Base-by-base conservation (phyloP, 805 yeast species). In the Pichia sporocuriosa region DNA sequence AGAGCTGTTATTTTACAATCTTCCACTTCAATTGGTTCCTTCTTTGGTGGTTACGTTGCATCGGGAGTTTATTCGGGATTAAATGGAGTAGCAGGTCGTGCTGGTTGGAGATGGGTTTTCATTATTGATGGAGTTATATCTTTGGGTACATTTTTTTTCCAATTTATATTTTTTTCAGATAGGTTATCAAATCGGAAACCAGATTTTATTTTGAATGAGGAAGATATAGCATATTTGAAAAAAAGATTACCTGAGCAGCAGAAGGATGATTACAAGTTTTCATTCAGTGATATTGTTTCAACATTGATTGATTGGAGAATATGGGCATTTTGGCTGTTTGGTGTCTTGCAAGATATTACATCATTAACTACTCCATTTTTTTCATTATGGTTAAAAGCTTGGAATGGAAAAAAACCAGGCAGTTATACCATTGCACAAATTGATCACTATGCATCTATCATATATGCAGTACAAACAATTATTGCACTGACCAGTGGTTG, bases 71-170 rank as follows among this genome's bases (percentile, higher is more conserved):
- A 75, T 38, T 73, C 80, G 4, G 70, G 79, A 3, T 54, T 57
- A 20, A 46, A 54, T 35, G 59, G 59, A 6, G 46, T 45, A 19
- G 39, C 37, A n/a, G 58, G 57, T 4, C 44, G 51, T n/a, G 48
- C 51, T 73, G 75, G 77, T 22, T 73, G 79, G 78, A 58, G 75
- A 42, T 76, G 77, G 73, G 62, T 75, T 43, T 77, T 66, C 53
- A 63, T 76, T 42, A 64, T 77, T 31, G 81, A 76, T 49, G 77
- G 75, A 42, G 77, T 48, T 33, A 30, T 53, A 17, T 50, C 57
- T 0, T 19, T 50, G 12, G 54, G 45, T 11, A 48, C 49, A 31
- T 59, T 58, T 2, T 11, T 62, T 12, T 34, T 55, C 15, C 61
- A 59, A 5, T 50, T 58, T 22, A 21, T 47, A 20, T 34, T 50